phyloP scores from a whole-genome alignment of 305 asterid genomes.

The Fraxinus xanthoxyloides region DNA sequence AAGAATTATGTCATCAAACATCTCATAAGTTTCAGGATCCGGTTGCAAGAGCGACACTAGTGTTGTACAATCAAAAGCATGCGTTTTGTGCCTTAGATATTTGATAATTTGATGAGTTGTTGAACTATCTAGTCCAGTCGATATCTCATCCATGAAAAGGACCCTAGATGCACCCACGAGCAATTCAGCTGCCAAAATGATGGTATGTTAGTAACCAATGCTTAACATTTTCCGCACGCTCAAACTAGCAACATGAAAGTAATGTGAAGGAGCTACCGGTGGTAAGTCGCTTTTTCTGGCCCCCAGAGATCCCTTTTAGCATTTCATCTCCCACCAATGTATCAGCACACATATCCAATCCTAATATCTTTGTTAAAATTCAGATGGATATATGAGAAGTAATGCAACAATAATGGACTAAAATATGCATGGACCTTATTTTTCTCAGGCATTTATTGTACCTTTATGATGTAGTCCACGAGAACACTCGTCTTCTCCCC shows the following conservation, averaged over 20 bases:
- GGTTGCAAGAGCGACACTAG: conserved; percentile 75
- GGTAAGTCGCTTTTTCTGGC: conserved; percentile 75
- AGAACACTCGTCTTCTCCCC: conserved; percentile 69
- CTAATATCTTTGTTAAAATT: conserved; percentile 64
- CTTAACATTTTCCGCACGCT: conserved; percentile 8
- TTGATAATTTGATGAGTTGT: conserved; percentile 70
- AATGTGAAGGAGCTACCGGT: conserved; percentile 46
- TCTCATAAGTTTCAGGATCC: conserved; percentile 70
- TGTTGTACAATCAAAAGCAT: conserved; percentile 59
- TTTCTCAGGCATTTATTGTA: conserved; percentile 25
- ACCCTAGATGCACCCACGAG: conserved; percentile 68
- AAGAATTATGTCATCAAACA: conserved; percentile 76
- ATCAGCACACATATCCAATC: conserved; percentile 76
- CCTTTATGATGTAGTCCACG: conserved; percentile 84
- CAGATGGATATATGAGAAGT: conserved; percentile 30
- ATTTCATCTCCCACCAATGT: conserved; percentile 84
- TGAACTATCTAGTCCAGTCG: conserved; percentile 79
- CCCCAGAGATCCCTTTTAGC: conserved; percentile 83
- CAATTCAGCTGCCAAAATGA: conserved; percentile 57
- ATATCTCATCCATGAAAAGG: conserved; percentile 76
- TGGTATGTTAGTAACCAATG: conserved; percentile 34
- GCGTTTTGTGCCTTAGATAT: conserved; percentile 58
- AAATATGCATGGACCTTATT: conserved; percentile 6
- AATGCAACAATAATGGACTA: not conserved
- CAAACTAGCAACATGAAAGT: conserved; percentile 25